These are phyloP conservation scores for Scedosporium boydii DNA, from an alignment of 2,329 filamentous ascomycete species.

Conservation along the genomic window DNA sequence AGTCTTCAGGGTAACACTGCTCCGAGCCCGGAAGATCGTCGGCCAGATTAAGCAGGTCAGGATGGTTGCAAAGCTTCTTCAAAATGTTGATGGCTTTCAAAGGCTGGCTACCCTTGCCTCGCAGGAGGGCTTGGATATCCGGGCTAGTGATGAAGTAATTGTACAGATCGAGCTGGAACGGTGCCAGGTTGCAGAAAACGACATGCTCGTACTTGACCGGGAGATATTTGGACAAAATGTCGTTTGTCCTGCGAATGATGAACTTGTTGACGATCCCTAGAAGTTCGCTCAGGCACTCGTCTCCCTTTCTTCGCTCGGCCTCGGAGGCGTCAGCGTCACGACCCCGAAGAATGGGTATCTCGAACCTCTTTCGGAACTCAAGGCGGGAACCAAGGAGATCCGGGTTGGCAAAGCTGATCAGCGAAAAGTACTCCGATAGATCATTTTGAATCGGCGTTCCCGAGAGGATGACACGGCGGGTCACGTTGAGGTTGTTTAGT, in stretches of 20 bases:
- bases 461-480: conserved; percentile 84
- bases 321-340: conserved; percentile 86
- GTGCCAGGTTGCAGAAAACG: conserved; percentile 90
- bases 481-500: conserved; percentile 82
- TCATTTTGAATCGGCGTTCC: conserved; percentile 98
- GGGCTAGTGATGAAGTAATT: conserved; percentile 96
- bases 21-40: conserved; percentile 85
- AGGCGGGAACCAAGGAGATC: conserved; percentile 77
- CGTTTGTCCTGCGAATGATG: conserved; percentile 94
- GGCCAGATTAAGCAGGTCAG: conserved; percentile 76
- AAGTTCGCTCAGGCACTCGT: conserved; percentile 73
- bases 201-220: conserved; percentile 99
- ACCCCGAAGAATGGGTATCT: conserved; percentile 83
- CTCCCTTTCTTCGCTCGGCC: conserved; percentile 69
- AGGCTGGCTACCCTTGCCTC: conserved; percentile 90
- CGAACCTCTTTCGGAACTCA: conserved; percentile 90
- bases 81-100: conserved; percentile 93
- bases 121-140: conserved; percentile 82
- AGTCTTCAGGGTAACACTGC: conserved; percentile 71
- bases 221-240: conserved; percentile 94
- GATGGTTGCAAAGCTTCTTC: conserved; percentile 98
- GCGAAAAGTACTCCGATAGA: conserved; percentile 91
- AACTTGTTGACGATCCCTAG: conserved; percentile 90
- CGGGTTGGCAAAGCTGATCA: conserved; percentile 95
- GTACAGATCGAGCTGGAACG: conserved; percentile 88